These are phyloP conservation scores for Microsporum audouinii DNA, from an alignment of 2,329 filamentous ascomycete species.

Conservation along the genomic window DNA sequence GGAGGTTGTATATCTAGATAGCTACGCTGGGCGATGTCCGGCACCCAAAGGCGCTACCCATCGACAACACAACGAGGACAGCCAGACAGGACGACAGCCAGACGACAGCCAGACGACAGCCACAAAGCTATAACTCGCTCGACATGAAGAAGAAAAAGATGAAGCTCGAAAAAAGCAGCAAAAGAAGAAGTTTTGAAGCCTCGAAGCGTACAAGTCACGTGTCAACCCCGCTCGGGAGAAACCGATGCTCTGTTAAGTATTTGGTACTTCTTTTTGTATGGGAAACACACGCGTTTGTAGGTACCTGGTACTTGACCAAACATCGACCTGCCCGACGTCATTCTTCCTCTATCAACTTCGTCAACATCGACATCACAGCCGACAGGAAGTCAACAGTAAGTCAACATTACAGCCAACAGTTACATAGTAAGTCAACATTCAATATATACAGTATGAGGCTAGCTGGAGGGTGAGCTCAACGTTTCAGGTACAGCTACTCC, in stretches of 20 bases:
- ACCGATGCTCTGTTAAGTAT: not conserved
- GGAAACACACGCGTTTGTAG: not conserved
- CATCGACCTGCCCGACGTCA: not conserved
- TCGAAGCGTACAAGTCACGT: not conserved
- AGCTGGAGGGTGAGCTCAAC: not conserved
- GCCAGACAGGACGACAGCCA: not conserved
- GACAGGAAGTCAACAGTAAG: not conserved
- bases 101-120: slow-evolving; percentile 6
- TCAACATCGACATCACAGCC: not conserved
- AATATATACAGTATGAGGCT: not conserved
- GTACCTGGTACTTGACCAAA: not conserved
- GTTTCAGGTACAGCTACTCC: not conserved
- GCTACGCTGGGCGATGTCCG: not conserved
- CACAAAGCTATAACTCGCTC: slow-evolving; percentile 4
- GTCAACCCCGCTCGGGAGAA: slow-evolving; percentile 2
- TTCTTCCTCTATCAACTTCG: not conserved
- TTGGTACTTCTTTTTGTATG: not conserved
- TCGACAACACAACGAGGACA: not conserved
- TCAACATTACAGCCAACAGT: not conserved
- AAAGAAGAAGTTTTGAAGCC: slow-evolving; percentile 10
- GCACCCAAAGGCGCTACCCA: not conserved
- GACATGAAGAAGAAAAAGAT: slow-evolving; percentile 7
- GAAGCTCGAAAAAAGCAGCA: slow-evolving; percentile 9
- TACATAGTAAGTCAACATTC: not conserved
- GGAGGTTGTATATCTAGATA: not conserved